Evolutionary conservation across 306 rosid genomes (phyloP).

Genomic region (Vigna nakashimae): DNA sequence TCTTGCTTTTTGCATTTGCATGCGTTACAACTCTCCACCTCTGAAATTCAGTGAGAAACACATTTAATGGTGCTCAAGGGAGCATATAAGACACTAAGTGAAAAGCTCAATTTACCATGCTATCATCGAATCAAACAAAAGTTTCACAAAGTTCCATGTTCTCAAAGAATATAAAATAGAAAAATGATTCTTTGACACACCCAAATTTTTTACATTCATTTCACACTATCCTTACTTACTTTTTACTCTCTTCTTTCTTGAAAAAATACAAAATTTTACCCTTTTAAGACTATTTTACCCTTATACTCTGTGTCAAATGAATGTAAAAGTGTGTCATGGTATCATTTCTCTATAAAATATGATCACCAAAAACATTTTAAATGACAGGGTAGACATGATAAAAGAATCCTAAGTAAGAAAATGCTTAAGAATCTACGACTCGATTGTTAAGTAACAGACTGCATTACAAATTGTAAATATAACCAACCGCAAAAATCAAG

Average conservation of each 20-base stretch:
- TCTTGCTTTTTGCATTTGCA: conserved; percentile 91
- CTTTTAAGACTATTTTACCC: too few species aligned
- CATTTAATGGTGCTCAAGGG: conserved; percentile 44
- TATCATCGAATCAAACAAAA: conserved; percentile 40
- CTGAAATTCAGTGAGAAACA: conserved; percentile 66
- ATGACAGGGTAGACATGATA: conserved; percentile 43
- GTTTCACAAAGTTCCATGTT: conserved; percentile 43
- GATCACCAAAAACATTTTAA: conserved; percentile 29
- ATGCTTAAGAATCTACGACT: conserved; percentile 37
- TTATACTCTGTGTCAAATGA: too few species aligned
- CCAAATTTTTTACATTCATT: too few species aligned
- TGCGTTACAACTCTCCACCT: conserved; percentile 90
- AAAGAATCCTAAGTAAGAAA: conserved; percentile 49
- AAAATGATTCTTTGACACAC: too few species aligned
- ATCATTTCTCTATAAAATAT: conserved; percentile 21
- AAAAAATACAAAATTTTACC: too few species aligned
- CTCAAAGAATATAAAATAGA: conserved; percentile 28
- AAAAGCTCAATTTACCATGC: conserved; percentile 35
- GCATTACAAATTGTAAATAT: conserved; percentile 25
- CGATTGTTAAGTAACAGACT: conserved; percentile 32
- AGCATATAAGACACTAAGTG: conserved; percentile 33
- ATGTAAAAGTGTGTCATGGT: too few species aligned
- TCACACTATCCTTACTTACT: too few species aligned
- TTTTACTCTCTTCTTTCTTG: too few species aligned
- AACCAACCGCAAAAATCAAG: conserved; percentile 3